These are phyloP conservation scores for Macrolepiota dolichaula DNA, from an alignment of 768 basidiomycete species.

Conservation along the genomic window DNA sequence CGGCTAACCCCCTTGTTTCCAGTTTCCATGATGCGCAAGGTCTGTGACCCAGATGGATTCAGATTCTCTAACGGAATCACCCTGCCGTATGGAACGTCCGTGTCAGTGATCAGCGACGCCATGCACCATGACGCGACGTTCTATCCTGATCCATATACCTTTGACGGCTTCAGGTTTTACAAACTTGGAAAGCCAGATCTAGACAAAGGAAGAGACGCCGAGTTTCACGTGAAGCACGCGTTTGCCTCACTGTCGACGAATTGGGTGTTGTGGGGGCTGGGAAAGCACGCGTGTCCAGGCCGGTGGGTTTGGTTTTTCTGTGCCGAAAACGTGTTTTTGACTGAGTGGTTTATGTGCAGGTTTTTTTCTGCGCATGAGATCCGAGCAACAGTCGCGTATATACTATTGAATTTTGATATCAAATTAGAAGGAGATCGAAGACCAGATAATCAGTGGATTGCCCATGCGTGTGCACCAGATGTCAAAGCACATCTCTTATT, in stretches of 20 bases:
- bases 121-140: constrained; percentile 1
- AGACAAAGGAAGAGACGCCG: background rate
- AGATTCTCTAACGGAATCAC: constrained; percentile 40
- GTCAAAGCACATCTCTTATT: constrained; percentile 31
- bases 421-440: constrained; percentile 23
- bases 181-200: constrained; percentile 2
- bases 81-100: constrained; percentile 11
- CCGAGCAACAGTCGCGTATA: constrained; percentile 28
- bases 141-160: background rate
- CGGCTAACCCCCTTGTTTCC: background rate
- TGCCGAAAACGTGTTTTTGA: background rate
- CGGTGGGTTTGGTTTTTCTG: constrained; percentile 8
- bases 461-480: constrained; percentile 23
- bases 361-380: constrained; percentile 33
- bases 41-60: constrained; percentile 28
- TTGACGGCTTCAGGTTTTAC: constrained; percentile 8
- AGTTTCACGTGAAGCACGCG: constrained; percentile 4
- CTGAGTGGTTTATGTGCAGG: constrained; percentile 14
- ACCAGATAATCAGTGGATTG: constrained; percentile 16
- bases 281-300: constrained; percentile 3
- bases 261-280: constrained; percentile 2
- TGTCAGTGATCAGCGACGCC: constrained; percentile 15
- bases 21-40: constrained; percentile 31
- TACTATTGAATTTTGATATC: constrained; percentile 32
- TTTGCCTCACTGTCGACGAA: constrained; percentile 1